A percentile compares a stretch with the other conserved stretches of the same genome.
Conservation (phyloP, 257 asterid species). For the Rhazya stricta region DNA sequence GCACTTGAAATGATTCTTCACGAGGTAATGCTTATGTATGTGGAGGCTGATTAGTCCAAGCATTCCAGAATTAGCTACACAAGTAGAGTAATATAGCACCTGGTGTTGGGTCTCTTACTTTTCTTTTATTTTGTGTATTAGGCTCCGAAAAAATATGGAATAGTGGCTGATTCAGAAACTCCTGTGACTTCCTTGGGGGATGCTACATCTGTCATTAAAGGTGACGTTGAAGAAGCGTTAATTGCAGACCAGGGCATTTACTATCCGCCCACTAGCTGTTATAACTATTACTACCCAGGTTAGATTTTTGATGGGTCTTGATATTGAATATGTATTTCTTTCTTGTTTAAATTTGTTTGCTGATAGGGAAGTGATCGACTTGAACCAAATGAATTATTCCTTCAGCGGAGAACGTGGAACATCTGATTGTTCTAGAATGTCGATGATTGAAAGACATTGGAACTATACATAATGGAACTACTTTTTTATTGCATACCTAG, state of each 20-base stretch:
- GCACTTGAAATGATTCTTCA: not conserved
- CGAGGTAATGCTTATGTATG: not conserved
- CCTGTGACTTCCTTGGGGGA: slow-evolving; percentile 31
- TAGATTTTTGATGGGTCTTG: slow-evolving; percentile 20
- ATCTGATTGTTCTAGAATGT: not conserved
- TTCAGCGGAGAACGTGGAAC: not conserved
- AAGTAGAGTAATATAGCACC: too few relatives aligned
- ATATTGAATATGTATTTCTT: not conserved
- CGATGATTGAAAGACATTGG: not conserved
- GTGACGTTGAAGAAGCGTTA: slow-evolving; percentile 31
- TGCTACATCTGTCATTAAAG: slow-evolving; percentile 32
- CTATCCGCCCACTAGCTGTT: slow-evolving; percentile 52
- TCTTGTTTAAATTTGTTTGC: not conserved
- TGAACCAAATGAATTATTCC: not conserved
- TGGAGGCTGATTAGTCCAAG: not conserved
- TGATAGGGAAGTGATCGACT: too few relatives aligned
- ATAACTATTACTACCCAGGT: slow-evolving; percentile 65
- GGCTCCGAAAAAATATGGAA: slow-evolving; percentile 43
- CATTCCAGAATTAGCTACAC: not conserved
- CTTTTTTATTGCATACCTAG: not conserved
- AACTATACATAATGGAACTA: not conserved
- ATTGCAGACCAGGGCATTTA: slow-evolving; percentile 46
- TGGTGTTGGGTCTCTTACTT: not conserved
- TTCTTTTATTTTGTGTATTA: slow-evolving; percentile 7
- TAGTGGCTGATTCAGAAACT: slow-evolving; percentile 30